These are phyloP conservation scores for Aspergillus neotritici DNA, from an alignment of 2,329 filamentous ascomycete genomes.

Conservation along the genomic window DNA sequence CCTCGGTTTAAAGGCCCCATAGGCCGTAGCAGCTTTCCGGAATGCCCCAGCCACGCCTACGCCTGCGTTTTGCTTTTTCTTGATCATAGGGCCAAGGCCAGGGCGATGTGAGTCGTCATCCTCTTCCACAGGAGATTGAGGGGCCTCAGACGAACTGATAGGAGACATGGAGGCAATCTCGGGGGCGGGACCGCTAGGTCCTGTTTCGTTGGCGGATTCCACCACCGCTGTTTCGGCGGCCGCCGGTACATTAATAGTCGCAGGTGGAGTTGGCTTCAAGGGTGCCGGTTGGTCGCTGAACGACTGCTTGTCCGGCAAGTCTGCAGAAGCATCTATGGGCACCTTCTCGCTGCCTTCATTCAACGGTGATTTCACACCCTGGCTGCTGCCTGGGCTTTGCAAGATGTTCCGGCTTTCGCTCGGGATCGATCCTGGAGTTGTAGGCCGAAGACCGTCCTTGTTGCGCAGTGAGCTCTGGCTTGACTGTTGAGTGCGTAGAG, in stretches of 20 bases:
- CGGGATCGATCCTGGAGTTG: conserved; percentile 24
- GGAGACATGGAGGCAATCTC: conserved; percentile 9
- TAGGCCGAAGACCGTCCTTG: conserved; percentile 26
- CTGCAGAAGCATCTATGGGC: conserved; percentile 29
- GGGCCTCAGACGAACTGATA: conserved; percentile 10
- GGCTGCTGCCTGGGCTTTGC: conserved; percentile 20
- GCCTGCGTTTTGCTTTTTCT: conserved; percentile 58
- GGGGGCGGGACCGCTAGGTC: conserved; percentile 6
- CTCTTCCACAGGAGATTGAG: conserved; percentile 34
- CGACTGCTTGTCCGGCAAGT: conserved; percentile 28
- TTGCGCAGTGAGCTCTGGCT: conserved; percentile 15
- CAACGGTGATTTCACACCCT: conserved; percentile 25
- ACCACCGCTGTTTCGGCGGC: conserved; percentile 7
- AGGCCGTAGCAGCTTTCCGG: conserved; percentile 70
- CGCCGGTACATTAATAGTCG: conserved; percentile 4
- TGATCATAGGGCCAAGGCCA: conserved; percentile 86
- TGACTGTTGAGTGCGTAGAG: conserved; percentile 15
- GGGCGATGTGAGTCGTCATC: conserved; percentile 57
- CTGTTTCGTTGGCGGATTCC: conserved; percentile 4
- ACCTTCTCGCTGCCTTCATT: conserved; percentile 27
- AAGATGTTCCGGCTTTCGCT: conserved; percentile 17
- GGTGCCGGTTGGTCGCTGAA: conserved; percentile 15
- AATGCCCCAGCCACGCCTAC: conserved; percentile 68
- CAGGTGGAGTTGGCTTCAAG: conserved; percentile 17
- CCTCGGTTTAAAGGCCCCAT: conserved; percentile 75